Evolutionary conservation across 495 filamentous ascomycete genomes (phyloP), one percentile per base, ranked within the genome.

Genomic region (Penicillium turbatum): DNA sequence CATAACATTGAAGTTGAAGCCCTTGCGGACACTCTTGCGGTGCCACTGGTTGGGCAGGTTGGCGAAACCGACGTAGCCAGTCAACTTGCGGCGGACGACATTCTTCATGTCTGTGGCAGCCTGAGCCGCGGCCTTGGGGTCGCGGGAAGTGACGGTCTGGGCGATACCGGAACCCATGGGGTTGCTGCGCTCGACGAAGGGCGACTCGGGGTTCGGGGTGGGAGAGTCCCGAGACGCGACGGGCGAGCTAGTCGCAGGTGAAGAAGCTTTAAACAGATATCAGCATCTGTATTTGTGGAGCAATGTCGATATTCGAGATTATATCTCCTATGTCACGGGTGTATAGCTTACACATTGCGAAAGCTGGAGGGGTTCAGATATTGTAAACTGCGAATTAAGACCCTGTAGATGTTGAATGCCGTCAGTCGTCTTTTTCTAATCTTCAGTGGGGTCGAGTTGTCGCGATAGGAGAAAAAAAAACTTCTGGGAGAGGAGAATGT

Each of bases 1-100:
- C 93, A 98, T 98, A 54, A 97, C 93, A 68, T 98, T 98, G 82
- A 98, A 98, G 82, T 97, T 98, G 85, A 98, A 98, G 54, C 93
- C 93, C 74, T 98, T 98, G 67, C 93, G 88, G 64, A 98, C 95
- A 82, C 92, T 96, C 86, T 98, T 98, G 73, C 93, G 91, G 80
- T 98, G 93, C 95, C 95, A 98, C 75, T 98, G 93, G 76, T 98
- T 98, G 39, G 93, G 93, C 73, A 98, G 78, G 70, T 98, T 98
- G 69, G 93, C 93, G 71, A 98, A 98, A 51, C 93, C 93, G 63
- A 98, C 93, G 66, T 97, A 98, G 55, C 93, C 93, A 40, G 93
- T 97, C 65, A 98, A 75, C 83, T 98, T 98, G 74, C 95, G 83
- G 70, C 95, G 89, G 53, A 98, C 93, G 68, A 98, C 95, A 73